phyloP scores from a whole-genome alignment of 768 basidiomycete genomes.

The Amanita pseudoporphyria region DNA sequence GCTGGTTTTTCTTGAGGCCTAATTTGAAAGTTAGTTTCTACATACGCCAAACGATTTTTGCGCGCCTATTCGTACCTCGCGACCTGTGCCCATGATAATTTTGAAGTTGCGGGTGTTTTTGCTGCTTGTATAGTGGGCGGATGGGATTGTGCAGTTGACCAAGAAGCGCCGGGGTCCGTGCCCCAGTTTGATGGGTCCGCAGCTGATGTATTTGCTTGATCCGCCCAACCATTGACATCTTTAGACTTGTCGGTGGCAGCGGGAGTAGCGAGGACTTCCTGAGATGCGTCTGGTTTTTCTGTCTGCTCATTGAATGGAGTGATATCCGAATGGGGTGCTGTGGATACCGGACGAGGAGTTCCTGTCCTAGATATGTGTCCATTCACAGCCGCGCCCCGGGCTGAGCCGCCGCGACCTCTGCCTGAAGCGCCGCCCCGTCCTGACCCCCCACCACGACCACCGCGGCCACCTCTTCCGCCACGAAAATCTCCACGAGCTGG shows the following conservation, averaged over 20 bases:
- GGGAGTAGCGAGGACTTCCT: constrained; percentile 12
- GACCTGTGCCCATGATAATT: constrained; percentile 81
- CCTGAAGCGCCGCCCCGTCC: constrained; percentile 43
- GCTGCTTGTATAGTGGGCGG: constrained; percentile 25
- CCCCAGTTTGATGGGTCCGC: constrained; percentile 26
- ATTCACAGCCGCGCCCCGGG: constrained; percentile 31
- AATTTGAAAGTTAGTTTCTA: neutral
- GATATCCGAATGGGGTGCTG: constrained; percentile 16
- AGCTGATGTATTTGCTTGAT: constrained; percentile 25
- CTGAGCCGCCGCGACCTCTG: constrained; percentile 40
- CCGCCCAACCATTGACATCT: constrained; percentile 21
- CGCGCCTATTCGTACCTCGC: constrained; percentile 43
- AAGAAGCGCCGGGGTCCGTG: constrained; percentile 27
- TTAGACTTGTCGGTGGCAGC: constrained; percentile 20
- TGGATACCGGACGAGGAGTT: constrained; percentile 19
- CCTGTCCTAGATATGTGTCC: constrained; percentile 29
- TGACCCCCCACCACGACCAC: constrained; percentile 53
- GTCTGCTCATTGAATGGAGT: constrained; percentile 18
- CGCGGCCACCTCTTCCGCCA: constrained; percentile 50
- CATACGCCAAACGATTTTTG: neutral
- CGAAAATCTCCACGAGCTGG: constrained; percentile 44
- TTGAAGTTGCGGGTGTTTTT: constrained; percentile 63
- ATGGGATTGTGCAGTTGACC: constrained; percentile 20
- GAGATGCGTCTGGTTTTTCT: constrained; percentile 13
- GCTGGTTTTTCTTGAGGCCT: constrained; percentile 62